Percentiles rank a stretch among this genome's conserved stretches.
phyloP scores from a whole-genome alignment of 2,329 filamentous ascomycete genomes.

The Teratosphaeria zuluensis region DNA sequence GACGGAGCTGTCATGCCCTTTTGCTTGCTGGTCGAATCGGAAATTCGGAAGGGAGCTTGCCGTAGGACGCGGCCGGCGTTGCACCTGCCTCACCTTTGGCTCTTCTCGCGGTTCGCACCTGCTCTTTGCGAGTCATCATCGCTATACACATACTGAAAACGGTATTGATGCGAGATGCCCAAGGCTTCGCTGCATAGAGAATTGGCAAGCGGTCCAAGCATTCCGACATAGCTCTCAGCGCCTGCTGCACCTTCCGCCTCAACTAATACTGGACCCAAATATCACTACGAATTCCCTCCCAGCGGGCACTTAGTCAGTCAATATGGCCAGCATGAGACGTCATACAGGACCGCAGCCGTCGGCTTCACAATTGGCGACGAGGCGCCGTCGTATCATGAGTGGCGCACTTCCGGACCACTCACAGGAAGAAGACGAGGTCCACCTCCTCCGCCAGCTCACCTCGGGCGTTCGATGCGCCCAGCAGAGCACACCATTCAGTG shows the following conservation, averaged over 20 bases:
- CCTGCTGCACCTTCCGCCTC: no score
- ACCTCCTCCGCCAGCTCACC: not conserved
- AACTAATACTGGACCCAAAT: no score
- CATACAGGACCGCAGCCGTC: not conserved
- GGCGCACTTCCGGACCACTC: not conserved
- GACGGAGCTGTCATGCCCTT: no score
- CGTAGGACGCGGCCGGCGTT: no score
- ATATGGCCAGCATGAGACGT: not conserved
- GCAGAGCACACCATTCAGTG: conserved; percentile 1
- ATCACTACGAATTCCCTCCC: not conserved
- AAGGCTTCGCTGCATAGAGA: no score
- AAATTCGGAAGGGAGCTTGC: no score
- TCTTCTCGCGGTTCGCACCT: not conserved
- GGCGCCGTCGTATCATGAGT: not conserved
- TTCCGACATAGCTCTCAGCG: no score
- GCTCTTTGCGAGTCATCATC: not conserved
- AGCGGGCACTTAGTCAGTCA: not conserved
- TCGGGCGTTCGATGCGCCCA: not conserved
- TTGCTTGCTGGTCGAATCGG: no score
- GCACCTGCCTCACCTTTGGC: not conserved
- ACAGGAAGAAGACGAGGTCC: not conserved
- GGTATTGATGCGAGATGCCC: no score
- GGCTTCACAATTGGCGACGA: not conserved
- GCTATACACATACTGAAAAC: not conserved
- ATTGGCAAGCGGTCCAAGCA: no score